Conservation (phyloP, 2,329 filamentous ascomycete genomes). For the Cryphonectria naterciae region DNA sequence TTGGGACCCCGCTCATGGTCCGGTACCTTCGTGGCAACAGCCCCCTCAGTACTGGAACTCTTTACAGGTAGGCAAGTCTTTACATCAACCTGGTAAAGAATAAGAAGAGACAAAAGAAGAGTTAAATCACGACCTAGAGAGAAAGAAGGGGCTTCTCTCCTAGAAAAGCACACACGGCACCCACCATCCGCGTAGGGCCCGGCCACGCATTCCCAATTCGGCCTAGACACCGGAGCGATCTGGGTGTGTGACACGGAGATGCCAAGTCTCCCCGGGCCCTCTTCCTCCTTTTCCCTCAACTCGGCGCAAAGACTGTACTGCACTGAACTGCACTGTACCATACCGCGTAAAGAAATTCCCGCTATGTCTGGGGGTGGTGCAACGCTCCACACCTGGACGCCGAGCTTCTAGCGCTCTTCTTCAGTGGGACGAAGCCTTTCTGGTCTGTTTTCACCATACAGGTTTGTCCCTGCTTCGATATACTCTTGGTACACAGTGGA, state of each 20-base stretch:
- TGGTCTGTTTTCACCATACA: not conserved
- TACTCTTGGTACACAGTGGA: not conserved
- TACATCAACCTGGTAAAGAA: not conserved
- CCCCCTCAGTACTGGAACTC: not conserved
- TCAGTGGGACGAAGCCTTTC: not conserved
- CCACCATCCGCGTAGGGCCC: not conserved
- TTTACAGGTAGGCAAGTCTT: not conserved
- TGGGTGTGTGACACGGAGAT: not conserved
- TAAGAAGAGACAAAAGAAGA: not conserved
- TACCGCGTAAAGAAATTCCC: not conserved
- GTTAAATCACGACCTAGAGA: not conserved
- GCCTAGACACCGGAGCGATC: not conserved
- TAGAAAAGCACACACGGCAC: not conserved
- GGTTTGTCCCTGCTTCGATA: not conserved
- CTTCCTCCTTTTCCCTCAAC: not conserved
- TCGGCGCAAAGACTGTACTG: too few relatives aligned
- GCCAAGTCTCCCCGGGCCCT: not conserved
- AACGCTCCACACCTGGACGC: not conserved
- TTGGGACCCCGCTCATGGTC: not conserved
- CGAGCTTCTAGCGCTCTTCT: conserved; percentile 2
- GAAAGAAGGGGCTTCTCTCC: not conserved
- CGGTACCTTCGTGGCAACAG: not conserved
- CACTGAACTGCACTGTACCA: too few relatives aligned
- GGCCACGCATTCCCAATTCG: not conserved
- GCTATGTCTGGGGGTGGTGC: not conserved